phyloP scores from a whole-genome alignment of 2,329 filamentous ascomycete species.

The Colletotrichum cuscutae region DNA sequence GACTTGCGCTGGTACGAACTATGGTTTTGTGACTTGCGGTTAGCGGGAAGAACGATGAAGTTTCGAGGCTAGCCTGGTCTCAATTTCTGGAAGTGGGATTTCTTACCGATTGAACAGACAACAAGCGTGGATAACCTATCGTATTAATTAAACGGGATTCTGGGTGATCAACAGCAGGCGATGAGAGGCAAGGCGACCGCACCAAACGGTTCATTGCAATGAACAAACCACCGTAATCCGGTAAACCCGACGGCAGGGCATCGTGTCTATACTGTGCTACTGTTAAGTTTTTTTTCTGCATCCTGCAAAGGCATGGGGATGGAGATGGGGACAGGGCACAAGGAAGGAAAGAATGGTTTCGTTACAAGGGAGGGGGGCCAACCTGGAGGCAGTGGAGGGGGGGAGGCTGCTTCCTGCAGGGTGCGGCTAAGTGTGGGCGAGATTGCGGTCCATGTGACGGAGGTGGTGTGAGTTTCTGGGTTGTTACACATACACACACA shows the following conservation, averaged over 20 bases:
- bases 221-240: background rate
- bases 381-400: too few species aligned
- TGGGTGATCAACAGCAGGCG: too few species aligned
- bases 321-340: background rate
- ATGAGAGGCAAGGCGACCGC: too few species aligned
- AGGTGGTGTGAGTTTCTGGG: background rate
- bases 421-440: background rate
- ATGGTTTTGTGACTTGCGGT: background rate
- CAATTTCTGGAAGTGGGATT: background rate
- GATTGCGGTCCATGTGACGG: background rate
- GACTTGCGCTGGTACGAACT: too few species aligned
- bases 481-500: background rate
- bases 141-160: too few species aligned
- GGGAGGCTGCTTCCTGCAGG: background rate
- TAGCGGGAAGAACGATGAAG: background rate
- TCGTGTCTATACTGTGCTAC: background rate
- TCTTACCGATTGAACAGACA: background rate
- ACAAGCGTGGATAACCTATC: too few species aligned
- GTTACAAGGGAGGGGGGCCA: background rate
- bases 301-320: background rate
- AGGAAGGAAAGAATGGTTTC: background rate
- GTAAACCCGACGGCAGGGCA: background rate
- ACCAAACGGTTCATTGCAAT: too few species aligned
- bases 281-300: background rate
- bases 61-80: background rate